Base-by-base conservation (phyloP, 495 filamentous ascomycete genomes). In the Daldinia concentrica region DNA sequence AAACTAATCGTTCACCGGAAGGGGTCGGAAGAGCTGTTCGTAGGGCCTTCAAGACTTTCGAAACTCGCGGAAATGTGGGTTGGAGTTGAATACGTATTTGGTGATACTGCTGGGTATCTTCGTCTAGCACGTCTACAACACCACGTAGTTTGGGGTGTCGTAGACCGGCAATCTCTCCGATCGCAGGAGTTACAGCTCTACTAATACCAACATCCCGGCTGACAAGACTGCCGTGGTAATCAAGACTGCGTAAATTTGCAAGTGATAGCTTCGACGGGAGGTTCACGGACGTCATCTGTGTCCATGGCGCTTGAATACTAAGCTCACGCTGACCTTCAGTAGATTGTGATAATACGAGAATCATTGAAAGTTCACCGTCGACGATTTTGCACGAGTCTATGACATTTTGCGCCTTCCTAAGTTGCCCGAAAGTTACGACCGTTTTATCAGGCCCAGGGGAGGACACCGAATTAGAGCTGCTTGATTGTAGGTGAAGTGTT, bases 241-340 rank as follows among this genome's bases (percentile, higher is more conserved):
- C 76, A 17, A 83, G 75, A 61, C 73, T 82, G 62, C 79, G 74
- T 45, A 78, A 22, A 61, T 82, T 78, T 19, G 80, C 78, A 17
- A 76, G 61, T 26, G 76, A 76, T 6, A 85, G 70, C 56, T 76
- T 76, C 9, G 86, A 81, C 0, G 85, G 84, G 6, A 86, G 70
- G 0, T 73, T 78, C 7, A 94, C 74, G 26, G 86, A 88, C 22
- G 87, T 86, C 3, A 87, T 78, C 50, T 83, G 81, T 36, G 89
- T 87, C 92, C 92, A 95, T 6, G 91, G 91, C 6, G 90, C 91
- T 77, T 93, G 91, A 39, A 94, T 74, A 45, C 87, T 90, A 29
- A 97, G 78, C 68, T 89, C 85, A 11, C 87, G 86, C 26, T 85
- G 83, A 7, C 89, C 89, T 64, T 86, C 79, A n/a, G 83, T 84